Evolutionary conservation across 768 basidiomycete species (phyloP).

Genomic region (Chalciporus chontae): DNA sequence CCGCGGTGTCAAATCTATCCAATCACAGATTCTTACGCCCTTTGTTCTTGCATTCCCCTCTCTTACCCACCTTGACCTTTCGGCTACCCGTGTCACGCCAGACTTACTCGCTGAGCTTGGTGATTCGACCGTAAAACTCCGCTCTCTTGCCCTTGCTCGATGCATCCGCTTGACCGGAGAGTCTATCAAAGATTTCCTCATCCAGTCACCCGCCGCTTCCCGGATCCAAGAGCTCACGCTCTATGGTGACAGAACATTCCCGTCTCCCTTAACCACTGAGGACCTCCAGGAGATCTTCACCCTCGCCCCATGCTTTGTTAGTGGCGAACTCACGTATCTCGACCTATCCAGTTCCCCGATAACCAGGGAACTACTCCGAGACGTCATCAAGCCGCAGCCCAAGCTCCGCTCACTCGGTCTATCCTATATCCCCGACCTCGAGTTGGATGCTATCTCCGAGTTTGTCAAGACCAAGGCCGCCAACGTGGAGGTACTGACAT

Average conservation of each 20-base stretch:
- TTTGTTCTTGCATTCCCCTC: constrained; percentile 82
- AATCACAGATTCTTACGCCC: constrained; percentile 60
- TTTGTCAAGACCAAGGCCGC: constrained; percentile 68
- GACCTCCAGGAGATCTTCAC: constrained; percentile 68
- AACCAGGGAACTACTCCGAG: constrained; percentile 48
- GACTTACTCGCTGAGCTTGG: constrained; percentile 70
- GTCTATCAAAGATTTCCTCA: constrained; percentile 70
- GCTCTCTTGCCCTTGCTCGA: constrained; percentile 78
- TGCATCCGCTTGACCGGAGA: constrained; percentile 82
- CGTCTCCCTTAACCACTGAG: constrained; percentile 61
- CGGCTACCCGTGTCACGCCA: constrained; percentile 78
- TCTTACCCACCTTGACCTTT: constrained; percentile 88
- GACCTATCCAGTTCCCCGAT: constrained; percentile 86
- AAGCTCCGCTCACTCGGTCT: constrained; percentile 85
- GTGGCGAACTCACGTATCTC: constrained; percentile 75
- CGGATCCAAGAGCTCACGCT: constrained; percentile 77
- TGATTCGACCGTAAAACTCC: constrained; percentile 64
- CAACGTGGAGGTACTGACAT: constrained; percentile 82
- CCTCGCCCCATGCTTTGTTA: constrained; percentile 74
- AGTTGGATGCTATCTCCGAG: constrained; percentile 57
- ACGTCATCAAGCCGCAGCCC: constrained; percentile 59
- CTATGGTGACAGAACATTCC: constrained; percentile 84
- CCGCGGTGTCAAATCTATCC: constrained; percentile 77
- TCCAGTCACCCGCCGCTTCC: constrained; percentile 59
- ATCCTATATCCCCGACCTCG: constrained; percentile 75